Conservation (phyloP, 805 yeast species). For the Nakazawaea peltata region DNA sequence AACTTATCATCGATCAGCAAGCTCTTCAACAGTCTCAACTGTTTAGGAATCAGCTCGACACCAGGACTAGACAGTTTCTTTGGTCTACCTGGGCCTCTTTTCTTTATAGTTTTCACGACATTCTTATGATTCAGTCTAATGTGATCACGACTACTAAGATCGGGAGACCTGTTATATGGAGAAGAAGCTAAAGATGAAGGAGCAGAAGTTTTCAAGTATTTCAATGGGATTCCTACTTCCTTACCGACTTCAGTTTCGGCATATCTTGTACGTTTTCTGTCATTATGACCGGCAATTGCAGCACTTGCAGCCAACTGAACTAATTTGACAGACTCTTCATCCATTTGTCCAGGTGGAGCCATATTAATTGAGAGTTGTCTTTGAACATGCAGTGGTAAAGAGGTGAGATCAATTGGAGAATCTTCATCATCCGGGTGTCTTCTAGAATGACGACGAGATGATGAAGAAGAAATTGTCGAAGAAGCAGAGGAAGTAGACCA, state of each 20-base stretch:
- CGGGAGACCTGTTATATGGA: no score
- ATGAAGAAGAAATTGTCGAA: no score
- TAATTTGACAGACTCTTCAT: constrained; percentile 9
- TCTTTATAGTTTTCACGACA: not conserved
- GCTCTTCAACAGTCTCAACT: constrained; percentile 1
- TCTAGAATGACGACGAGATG: not conserved
- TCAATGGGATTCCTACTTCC: constrained; percentile 8
- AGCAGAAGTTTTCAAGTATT: constrained; percentile 4
- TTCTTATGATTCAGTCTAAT: not conserved
- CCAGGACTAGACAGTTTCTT: not conserved
- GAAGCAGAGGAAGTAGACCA: no score
- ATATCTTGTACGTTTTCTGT: constrained; percentile 4
- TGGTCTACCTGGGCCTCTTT: not conserved
- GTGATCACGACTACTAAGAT: no score
- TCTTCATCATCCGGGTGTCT: constrained; percentile 1
- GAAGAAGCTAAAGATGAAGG: no score
- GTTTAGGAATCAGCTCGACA: not conserved
- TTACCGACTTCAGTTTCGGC: constrained; percentile 2
- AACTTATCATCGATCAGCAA: constrained; percentile 7
- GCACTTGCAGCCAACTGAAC: constrained; percentile 6
- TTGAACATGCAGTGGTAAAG: constrained; percentile 7
- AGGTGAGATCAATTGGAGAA: not conserved
- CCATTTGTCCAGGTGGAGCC: constrained; percentile 15
- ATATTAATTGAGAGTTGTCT: constrained; percentile 12
- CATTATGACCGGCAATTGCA: not conserved